Conservation (phyloP, 2,329 filamentous ascomycete genomes). For the Celoporthe dispersa region DNA sequence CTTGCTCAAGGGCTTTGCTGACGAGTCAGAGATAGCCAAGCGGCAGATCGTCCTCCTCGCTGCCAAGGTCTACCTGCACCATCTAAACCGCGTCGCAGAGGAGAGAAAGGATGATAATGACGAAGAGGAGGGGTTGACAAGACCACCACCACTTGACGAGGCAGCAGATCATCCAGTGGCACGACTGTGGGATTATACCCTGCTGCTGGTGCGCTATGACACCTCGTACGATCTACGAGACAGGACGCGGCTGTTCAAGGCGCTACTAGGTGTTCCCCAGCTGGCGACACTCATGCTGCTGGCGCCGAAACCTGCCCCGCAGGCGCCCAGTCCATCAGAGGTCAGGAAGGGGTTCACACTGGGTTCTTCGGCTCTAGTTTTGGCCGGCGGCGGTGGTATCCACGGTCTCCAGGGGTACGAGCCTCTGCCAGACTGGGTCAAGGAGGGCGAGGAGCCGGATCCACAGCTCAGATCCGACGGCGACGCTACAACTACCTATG, state of each 20-base stretch:
- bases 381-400: constrained; percentile 75
- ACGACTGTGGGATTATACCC: constrained; percentile 81
- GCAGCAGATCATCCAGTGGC: constrained; percentile 69
- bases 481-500: constrained; percentile 43
- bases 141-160: constrained; percentile 40
- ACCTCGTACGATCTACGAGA: constrained; percentile 94
- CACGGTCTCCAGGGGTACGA: constrained; percentile 81
- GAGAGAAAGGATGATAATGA: constrained; percentile 48
- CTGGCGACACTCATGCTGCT: constrained; percentile 88
- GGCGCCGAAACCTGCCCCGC: constrained; percentile 91
- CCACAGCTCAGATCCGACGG: constrained; percentile 67
- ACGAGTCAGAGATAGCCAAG: constrained; percentile 84
- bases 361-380: constrained; percentile 82
- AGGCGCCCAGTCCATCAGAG: constrained; percentile 87
- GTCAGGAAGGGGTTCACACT: constrained; percentile 76
- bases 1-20: constrained; percentile 79
- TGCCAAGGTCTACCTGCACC: constrained; percentile 95
- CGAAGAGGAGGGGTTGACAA: constrained; percentile 36
- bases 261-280: constrained; percentile 81
- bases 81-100: constrained; percentile 63
- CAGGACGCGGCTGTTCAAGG: constrained; percentile 83
- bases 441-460: constrained; percentile 79
- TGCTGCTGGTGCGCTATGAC: constrained; percentile 88
- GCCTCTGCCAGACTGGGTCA: constrained; percentile 82
- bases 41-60: constrained; percentile 89